A percentile compares a stretch with the other conserved stretches of the same genome.
Evolutionary conservation across 257 asterid species (phyloP).

Genomic region (Penstemon barbatus): DNA sequence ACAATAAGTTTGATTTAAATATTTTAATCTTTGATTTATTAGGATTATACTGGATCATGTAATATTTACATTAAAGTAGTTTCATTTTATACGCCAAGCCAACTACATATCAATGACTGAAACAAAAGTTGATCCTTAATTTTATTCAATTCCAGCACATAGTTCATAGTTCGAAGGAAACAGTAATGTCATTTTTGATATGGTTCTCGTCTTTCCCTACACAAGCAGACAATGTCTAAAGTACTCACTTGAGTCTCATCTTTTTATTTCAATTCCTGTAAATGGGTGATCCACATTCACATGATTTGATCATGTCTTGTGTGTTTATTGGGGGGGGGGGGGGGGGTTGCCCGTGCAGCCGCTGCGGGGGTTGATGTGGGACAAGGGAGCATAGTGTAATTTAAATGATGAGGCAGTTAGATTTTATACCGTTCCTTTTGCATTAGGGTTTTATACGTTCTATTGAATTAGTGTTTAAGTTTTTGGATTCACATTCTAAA

Average conservation of each 20-base stretch:
- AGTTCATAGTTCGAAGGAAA: background rate
- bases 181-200: background rate
- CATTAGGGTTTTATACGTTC: background rate
- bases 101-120: background rate
- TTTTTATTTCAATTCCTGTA: background rate
- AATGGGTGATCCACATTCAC: background rate
- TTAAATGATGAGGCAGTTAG: conserved; percentile 13
- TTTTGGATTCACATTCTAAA: conserved; percentile 4
- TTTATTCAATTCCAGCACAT: background rate
- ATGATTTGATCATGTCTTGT: background rate
- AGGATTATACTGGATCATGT: background rate
- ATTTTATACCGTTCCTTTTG: background rate
- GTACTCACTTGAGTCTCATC: conserved; percentile 4
- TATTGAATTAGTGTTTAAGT: conserved; percentile 1
- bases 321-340: background rate
- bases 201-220: background rate
- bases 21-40: background rate
- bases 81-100: background rate
- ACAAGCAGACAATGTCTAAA: background rate
- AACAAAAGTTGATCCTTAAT: background rate
- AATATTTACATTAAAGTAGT: background rate
- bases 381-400: background rate
- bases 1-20: background rate
- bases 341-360: background rate
- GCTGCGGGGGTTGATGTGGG: background rate